These are phyloP conservation scores for Ogataea naganishii DNA, from an alignment of 805 yeast genomes.

Conservation along the genomic window DNA sequence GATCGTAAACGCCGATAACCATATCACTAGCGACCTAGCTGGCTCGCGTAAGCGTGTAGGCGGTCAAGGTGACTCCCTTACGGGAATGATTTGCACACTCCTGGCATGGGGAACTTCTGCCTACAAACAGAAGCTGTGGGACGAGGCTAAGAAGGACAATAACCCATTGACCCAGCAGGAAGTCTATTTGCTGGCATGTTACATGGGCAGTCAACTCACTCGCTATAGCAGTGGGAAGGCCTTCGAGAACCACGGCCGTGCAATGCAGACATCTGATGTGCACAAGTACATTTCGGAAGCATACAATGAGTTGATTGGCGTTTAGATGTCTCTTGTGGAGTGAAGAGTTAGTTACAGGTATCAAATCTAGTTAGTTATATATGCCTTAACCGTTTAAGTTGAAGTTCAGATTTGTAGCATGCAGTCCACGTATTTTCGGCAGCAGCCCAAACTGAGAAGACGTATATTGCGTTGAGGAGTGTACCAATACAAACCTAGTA, in stretches of 20 bases:
- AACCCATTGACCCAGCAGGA: conserved; percentile 20
- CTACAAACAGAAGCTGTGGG: conserved; percentile 57
- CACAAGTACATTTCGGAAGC: conserved; percentile 61
- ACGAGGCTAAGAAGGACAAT: conserved; percentile 27
- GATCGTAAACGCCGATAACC: conserved; percentile 42
- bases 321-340: conserved; percentile 1
- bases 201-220: conserved; percentile 63
- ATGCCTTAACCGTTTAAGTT: too few relatives aligned
- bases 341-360: too few relatives aligned
- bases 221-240: conserved; percentile 61
- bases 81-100: conserved; percentile 80
- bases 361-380: too few relatives aligned
- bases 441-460: too few relatives aligned
- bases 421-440: too few relatives aligned
- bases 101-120: conserved; percentile 67
- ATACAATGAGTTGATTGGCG: conserved; percentile 37
- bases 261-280: conserved; percentile 81
- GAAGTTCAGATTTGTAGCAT: too few relatives aligned
- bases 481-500: too few relatives aligned
- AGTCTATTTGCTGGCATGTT: conserved; percentile 45
- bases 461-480: too few relatives aligned
- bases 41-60: conserved; percentile 85
- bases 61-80: conserved; percentile 92
- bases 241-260: conserved; percentile 53
- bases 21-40: conserved; percentile 32